Percentiles rank a stretch among this genome's conserved stretches.
These are phyloP conservation scores for Calcarisporium arbuscula DNA, from an alignment of 2,329 filamentous ascomycete genomes.

Conservation along the genomic window DNA sequence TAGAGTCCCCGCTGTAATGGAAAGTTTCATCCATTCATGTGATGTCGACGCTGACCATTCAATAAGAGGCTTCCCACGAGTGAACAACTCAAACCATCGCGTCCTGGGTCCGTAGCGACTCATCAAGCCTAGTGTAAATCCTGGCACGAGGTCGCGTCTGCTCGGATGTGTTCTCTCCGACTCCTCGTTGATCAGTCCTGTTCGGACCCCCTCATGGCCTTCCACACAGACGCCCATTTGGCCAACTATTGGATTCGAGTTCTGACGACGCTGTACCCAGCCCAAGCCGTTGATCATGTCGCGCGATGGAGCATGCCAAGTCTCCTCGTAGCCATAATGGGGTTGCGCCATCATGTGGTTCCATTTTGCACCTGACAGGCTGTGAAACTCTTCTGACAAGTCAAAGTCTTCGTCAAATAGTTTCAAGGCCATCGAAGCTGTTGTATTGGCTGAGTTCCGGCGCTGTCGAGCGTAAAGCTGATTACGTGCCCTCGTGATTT, in stretches of 20 bases:
- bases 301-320: slow-evolving; percentile 32
- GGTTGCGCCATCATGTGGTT: slow-evolving; percentile 46
- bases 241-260: slow-evolving; percentile 37
- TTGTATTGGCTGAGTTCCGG: slow-evolving; percentile 47
- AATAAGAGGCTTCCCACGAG: slow-evolving; percentile 23
- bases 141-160: slow-evolving; percentile 22
- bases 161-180: slow-evolving; percentile 43
- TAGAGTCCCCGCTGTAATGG: slow-evolving; percentile 20
- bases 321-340: slow-evolving; percentile 36
- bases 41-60: slow-evolving; percentile 21
- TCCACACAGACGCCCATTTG: slow-evolving; percentile 27
- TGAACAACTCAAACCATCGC: slow-evolving; percentile 29
- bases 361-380: slow-evolving; percentile 48
- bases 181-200: slow-evolving; percentile 42
- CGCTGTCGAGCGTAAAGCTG: slow-evolving; percentile 49
- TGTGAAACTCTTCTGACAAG: slow-evolving; percentile 45
- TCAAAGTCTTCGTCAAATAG: slow-evolving; percentile 46
- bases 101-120: slow-evolving; percentile 23
- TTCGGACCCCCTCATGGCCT: slow-evolving; percentile 25
- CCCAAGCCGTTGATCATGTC: slow-evolving; percentile 49
- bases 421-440: slow-evolving; percentile 40
- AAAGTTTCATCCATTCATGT: slow-evolving; percentile 28
- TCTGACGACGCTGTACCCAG: slow-evolving; percentile 45
- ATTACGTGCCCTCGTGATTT: slow-evolving; percentile 41
- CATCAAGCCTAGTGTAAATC: slow-evolving; percentile 23